Percentiles rank a stretch among this genome's conserved stretches.
Evolutionary conservation across 2,329 filamentous ascomycete species (phyloP).

Genomic region (Paramyrothecium sp.): DNA sequence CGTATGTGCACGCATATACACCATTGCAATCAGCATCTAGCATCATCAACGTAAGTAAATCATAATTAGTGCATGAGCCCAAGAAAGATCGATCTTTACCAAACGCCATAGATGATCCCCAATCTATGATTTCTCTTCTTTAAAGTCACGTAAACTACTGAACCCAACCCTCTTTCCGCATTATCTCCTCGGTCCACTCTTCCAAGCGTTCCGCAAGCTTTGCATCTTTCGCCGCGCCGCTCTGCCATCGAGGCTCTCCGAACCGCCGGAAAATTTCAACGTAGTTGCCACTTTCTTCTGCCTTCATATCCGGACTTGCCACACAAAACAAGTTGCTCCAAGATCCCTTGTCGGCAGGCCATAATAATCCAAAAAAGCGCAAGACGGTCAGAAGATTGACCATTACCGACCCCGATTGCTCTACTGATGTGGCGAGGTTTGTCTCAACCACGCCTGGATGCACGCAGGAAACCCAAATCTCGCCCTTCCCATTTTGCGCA

Average conservation of each 20-base stretch:
- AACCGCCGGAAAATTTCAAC: not conserved
- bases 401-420: not conserved
- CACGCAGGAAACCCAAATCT: not conserved
- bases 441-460: not conserved
- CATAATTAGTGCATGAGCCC: too few relatives aligned
- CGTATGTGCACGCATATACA: too few relatives aligned
- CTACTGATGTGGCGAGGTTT: not conserved
- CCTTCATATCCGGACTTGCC: not conserved
- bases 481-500: not conserved
- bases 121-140: too few relatives aligned
- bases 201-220: not conserved
- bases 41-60: too few relatives aligned
- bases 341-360: conserved; percentile 7
- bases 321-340: not conserved
- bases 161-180: not conserved
- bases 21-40: too few relatives aligned
- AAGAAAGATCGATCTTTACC: too few relatives aligned
- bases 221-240: not conserved
- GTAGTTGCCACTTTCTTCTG: not conserved
- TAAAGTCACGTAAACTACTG: too few relatives aligned
- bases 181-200: not conserved
- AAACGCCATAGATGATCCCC: too few relatives aligned
- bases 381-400: not conserved
- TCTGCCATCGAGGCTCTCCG: not conserved
- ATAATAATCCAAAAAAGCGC: not conserved